Base-by-base conservation (phyloP, 768 basidiomycete species). In the Tephrocybe sp. region DNA sequence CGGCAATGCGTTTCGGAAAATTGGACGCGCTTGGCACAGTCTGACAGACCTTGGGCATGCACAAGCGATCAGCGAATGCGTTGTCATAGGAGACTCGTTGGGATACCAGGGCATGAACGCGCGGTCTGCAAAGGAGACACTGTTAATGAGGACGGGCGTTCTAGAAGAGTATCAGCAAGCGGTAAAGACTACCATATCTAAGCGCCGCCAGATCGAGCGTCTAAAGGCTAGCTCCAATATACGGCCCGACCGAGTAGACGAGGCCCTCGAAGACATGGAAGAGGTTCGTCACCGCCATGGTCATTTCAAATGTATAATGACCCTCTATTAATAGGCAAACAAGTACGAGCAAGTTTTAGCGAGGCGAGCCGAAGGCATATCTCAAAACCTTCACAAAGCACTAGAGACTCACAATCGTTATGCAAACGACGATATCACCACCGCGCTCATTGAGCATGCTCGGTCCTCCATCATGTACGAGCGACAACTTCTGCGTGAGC, bases 71-170 rank as follows among this genome's bases (percentile, higher is more conserved):
- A 93, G 89, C 60, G 96, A 98, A 77, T 93, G 91, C 59, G 92
- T 98, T 24, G 87, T 98, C 37, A 71, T 99, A 23, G 95, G 94
- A n/a, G 97, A 99, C 68, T 88, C 93, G 0, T 73, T 98, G 46
- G 93, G 93, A 1, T 99, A 99, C 68, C 95, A 98, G 68, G 91
- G 94, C 17, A 78, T 95, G 72, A 98, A 99, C 62, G 93, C 97
- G n/a, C 81, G 89, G 39, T 92, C 95, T 17, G 97, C 97, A 1
- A 98, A 97, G 67, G 93, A 96, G 67, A 95, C 97, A 0, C 71
- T 98, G 8, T 80, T 85, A 47, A 92, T 94, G 75, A 86, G 97
- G 9, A 91, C 93, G 0, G 82, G 83, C 7, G 92, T 97, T 9
- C 73, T 98, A 54, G 96, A 98, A 63, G 97, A 98, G 67, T 92